A percentile compares a stretch with the other conserved stretches of the same genome.
phyloP scores from a whole-genome alignment of 2,329 filamentous ascomycete species.

The Aspergillus awamori region DNA sequence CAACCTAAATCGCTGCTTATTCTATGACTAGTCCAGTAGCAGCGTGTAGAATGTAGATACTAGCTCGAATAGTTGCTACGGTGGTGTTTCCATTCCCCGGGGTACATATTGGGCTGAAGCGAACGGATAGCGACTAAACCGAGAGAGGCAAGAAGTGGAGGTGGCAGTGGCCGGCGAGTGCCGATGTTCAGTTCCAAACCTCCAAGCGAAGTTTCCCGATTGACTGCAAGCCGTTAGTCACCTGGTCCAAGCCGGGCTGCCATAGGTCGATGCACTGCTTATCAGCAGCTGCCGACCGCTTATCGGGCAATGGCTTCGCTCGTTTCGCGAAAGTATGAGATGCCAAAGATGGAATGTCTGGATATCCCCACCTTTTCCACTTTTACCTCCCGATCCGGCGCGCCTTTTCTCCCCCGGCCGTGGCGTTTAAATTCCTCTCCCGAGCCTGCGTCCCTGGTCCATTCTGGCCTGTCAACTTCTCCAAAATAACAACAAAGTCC shows the following conservation, averaged over 20 bases:
- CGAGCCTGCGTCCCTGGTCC: background rate
- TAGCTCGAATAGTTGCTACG: background rate
- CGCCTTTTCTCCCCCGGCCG: background rate
- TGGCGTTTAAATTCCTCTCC: constrained; percentile 3
- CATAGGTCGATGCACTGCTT: constrained; percentile 1
- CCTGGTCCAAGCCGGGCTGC: background rate
- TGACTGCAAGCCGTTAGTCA: constrained; percentile 12
- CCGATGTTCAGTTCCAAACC: background rate
- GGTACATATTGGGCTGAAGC: no score
- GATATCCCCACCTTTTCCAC: background rate
- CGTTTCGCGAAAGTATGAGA: background rate
- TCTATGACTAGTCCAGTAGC: no score
- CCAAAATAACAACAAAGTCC: background rate
- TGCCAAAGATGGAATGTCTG: background rate
- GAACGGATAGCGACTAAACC: background rate
- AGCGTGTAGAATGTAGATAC: background rate
- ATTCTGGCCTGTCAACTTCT: background rate
- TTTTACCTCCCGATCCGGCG: background rate
- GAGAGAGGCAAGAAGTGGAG: background rate
- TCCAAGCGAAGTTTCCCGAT: background rate
- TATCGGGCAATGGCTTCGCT: background rate
- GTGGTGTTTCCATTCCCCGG: no score
- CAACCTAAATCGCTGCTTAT: background rate
- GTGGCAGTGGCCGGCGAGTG: background rate
- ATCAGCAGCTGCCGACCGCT: constrained; percentile 5